Evolutionary conservation across 176 grass and related monocot species (phyloP).

Genomic region (Musa beccarii): DNA sequence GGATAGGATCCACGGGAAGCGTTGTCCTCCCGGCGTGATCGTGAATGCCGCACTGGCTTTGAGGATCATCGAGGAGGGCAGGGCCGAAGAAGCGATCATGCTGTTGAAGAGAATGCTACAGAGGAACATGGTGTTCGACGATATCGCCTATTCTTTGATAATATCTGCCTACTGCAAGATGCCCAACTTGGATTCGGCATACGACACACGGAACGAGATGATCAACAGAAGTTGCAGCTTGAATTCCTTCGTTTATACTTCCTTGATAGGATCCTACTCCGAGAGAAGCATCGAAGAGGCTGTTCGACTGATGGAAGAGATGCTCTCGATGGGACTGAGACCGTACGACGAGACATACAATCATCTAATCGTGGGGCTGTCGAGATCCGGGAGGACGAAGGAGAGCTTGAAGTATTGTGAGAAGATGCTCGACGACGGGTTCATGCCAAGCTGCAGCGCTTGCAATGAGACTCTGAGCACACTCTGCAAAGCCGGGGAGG

Average conservation of each 20-base stretch:
- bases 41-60: conserved; percentile 35
- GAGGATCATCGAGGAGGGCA: conserved; percentile 45
- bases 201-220: conserved; percentile 40
- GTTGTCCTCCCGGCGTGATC: conserved; percentile 34
- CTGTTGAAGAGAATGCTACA: conserved; percentile 72
- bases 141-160: conserved; percentile 44
- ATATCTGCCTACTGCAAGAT: conserved; percentile 37
- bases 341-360: conserved; percentile 65
- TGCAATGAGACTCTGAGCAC: conserved; percentile 43
- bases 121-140: conserved; percentile 64
- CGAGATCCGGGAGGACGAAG: conserved; percentile 30
- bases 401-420: conserved; percentile 42
- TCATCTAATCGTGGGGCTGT: conserved; percentile 39
- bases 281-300: conserved; percentile 26
- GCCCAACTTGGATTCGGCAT: conserved; percentile 36
- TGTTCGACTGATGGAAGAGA: conserved; percentile 38
- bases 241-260: conserved; percentile 73
- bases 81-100: conserved; percentile 47
- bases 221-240: conserved; percentile 30
- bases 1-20: conserved; percentile 51
- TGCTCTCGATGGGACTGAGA: conserved; percentile 51
- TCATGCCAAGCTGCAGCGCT: conserved; percentile 28
- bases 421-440: conserved; percentile 47
- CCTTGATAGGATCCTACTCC: conserved; percentile 40
- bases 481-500: conserved; percentile 34